Conservation (phyloP, 495 filamentous ascomycete species). For the Umbilicaria muhlenbergii region DNA sequence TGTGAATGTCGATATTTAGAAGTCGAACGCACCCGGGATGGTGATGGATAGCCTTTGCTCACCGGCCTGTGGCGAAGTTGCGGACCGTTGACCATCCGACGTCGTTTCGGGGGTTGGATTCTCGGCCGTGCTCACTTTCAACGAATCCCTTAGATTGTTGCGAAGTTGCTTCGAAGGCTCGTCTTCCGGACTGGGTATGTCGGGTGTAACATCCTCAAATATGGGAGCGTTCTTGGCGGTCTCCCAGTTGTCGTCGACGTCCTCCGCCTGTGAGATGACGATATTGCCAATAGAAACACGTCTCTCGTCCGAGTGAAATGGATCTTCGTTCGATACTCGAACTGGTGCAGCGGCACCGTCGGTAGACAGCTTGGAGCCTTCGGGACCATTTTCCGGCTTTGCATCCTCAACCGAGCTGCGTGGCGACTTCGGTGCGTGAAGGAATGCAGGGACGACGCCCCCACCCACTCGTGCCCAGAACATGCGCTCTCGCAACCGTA, state of each 20-base stretch:
- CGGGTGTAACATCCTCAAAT: constrained; percentile 1
- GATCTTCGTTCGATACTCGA: background rate
- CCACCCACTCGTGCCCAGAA: constrained; percentile 90
- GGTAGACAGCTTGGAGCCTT: background rate
- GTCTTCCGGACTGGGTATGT: constrained; percentile 1
- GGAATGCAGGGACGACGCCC: constrained; percentile 60
- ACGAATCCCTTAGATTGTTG: constrained; percentile 4
- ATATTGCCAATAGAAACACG: constrained; percentile 1
- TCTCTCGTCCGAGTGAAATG: background rate
- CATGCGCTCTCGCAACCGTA: constrained; percentile 78
- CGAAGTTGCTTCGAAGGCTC: constrained; percentile 10
- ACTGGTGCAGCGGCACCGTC: background rate
- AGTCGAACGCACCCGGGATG: constrained; percentile 7
- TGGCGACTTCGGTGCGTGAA: constrained; percentile 13
- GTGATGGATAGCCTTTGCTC: background rate
- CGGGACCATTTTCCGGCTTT: background rate
- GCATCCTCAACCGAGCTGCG: constrained; percentile 9
- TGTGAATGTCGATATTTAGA: background rate
- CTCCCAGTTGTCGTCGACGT: too few relatives aligned
- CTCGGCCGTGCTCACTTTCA: constrained; percentile 4
- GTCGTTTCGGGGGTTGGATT: background rate
- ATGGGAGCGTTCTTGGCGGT: constrained; percentile 9
- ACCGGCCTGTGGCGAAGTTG: background rate
- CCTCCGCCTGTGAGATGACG: constrained; percentile 4
- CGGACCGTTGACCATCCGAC: background rate